Conservation (phyloP, 1,139 yeast species). For the Sugiyamaella sp. region DNA sequence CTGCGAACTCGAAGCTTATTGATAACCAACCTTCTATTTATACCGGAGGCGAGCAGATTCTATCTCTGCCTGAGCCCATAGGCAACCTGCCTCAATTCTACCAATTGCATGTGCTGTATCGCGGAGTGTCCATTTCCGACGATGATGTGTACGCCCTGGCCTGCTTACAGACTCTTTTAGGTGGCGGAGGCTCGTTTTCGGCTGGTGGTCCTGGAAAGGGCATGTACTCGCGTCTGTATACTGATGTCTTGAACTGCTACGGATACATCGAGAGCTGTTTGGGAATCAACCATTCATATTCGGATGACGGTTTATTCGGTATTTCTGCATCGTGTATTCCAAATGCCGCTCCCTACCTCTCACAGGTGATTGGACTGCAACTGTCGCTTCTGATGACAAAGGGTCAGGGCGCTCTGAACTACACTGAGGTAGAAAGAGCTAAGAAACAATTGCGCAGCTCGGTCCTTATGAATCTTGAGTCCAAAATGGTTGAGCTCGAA, state of each 20-base stretch:
- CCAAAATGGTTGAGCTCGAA: slow-evolving; percentile 87
- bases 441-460: slow-evolving; percentile 92
- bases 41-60: slow-evolving; percentile 33
- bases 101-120: slow-evolving; percentile 85
- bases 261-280: slow-evolving; percentile 90
- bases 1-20: neutral
- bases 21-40: slow-evolving; percentile 28
- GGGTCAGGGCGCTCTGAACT: slow-evolving; percentile 57
- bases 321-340: slow-evolving; percentile 84
- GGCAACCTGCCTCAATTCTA: slow-evolving; percentile 80
- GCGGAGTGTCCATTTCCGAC: slow-evolving; percentile 80
- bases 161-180: slow-evolving; percentile 85
- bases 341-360: slow-evolving; percentile 79
- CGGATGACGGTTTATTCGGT: slow-evolving; percentile 91
- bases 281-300: slow-evolving; percentile 86
- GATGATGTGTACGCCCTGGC: slow-evolving; percentile 92
- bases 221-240: slow-evolving; percentile 92
- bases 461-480: slow-evolving; percentile 88
- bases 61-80: slow-evolving; percentile 70
- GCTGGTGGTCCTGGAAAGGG: slow-evolving; percentile 99
- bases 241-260: slow-evolving; percentile 86
- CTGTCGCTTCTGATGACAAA: slow-evolving; percentile 63
- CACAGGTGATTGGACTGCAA: slow-evolving; percentile 80
- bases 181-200: slow-evolving; percentile 96
- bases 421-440: slow-evolving; percentile 75